Evolutionary conservation across 257 asterid species (phyloP).

Genomic region (Penstemon barbatus): DNA sequence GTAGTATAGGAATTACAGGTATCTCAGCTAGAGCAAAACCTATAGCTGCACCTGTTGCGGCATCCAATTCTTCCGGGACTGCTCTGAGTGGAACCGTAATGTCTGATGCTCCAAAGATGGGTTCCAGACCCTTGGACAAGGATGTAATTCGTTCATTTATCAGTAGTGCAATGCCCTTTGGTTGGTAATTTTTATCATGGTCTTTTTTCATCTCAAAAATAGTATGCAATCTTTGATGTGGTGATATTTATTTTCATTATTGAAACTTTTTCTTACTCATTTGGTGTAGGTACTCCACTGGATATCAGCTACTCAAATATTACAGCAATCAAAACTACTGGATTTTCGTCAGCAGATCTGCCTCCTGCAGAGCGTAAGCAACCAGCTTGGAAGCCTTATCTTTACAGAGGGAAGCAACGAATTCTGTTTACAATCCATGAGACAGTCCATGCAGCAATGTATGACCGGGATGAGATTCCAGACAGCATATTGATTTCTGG

Average conservation of each 20-base stretch:
- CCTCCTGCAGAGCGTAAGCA: constrained; percentile 90
- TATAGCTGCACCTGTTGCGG: constrained; percentile 69
- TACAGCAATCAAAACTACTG: constrained; percentile 67
- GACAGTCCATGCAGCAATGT: constrained; percentile 87
- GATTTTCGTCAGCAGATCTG: constrained; percentile 75
- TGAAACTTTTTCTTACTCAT: background rate
- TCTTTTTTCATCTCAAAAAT: constrained; percentile 28
- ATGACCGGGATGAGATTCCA: constrained; percentile 94
- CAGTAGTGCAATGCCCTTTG: constrained; percentile 90
- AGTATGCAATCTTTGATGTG: constrained; percentile 7
- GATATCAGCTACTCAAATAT: constrained; percentile 82
- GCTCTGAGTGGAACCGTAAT: constrained; percentile 61
- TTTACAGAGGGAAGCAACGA: constrained; percentile 86
- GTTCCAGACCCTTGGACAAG: constrained; percentile 82
- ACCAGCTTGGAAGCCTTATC: constrained; percentile 99
- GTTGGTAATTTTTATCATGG: constrained; percentile 57
- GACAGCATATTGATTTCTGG: constrained; percentile 81
- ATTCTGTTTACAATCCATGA: constrained; percentile 86
- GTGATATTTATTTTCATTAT: background rate
- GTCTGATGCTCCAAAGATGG: constrained; percentile 73
- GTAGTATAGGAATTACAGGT: constrained; percentile 85
- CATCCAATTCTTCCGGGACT: constrained; percentile 69
- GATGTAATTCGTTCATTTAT: constrained; percentile 84
- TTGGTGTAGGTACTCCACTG: constrained; percentile 75
- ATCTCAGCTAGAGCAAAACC: constrained; percentile 89